Base-by-base conservation (phyloP, 768 basidiomycete species). In the Amanita inopinata region DNA sequence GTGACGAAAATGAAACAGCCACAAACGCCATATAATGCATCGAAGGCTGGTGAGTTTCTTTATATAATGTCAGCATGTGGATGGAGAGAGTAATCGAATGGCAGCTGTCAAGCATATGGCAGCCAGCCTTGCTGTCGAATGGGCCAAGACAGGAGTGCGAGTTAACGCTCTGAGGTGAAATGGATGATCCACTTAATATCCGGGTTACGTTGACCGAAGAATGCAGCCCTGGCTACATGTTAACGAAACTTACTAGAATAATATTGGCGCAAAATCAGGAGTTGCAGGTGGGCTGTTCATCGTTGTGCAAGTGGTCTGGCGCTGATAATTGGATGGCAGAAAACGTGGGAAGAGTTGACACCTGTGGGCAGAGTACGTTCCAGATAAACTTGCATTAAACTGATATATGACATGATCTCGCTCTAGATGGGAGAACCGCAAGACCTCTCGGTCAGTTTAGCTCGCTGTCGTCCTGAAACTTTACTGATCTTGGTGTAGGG, bases 11-110 rank as follows among this genome's bases (percentile, higher is more conserved):
- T 31, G 44, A 33, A 2, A 45, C 58, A 89, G 76, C 76, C 75
- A 31, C 94, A 98, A 71, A 86, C 88, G 3, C 91, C 93, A 0
- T 98, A 98, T 61, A 98, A 97, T 61, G 86, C 88, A 6, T 93
- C 91, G 14, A 97, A 93, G 67, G 89, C 89, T 25, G 88, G 83
- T 80, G 52, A 53, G 43, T n/a, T n/a, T n/a, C 34, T 25, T 35
- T 15, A 30, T 33, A 5, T 19, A 28, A n/a, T n/a, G 23, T n/a
- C 34, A 19, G 24, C 4, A 36, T 19, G 10, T 25, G 20, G 11
- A 43, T 31, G 17, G 15, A 20, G 20, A 34, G 18, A 34, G 18
- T 28, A 17, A 25, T 19, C 33, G 33, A 34, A 17, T 67, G 33
- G 7, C 45, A 84, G 83, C 92, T 36, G 92, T 97, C 24, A 83